phyloP scores from a whole-genome alignment of 768 basidiomycete genomes.

The Tricholoma hemisulphureum region DNA sequence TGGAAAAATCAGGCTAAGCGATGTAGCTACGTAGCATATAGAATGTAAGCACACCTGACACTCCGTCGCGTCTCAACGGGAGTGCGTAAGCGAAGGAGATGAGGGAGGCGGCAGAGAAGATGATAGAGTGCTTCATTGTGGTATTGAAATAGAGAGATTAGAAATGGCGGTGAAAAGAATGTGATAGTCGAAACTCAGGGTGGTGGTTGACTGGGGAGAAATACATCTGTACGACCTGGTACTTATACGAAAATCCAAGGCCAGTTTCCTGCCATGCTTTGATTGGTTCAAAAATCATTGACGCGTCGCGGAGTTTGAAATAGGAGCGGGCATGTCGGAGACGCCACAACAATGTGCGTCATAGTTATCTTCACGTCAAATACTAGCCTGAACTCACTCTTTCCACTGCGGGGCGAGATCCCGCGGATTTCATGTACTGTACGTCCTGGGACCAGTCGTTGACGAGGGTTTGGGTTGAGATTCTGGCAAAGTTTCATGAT shows the following conservation, averaged over 20 bases:
- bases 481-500: no score
- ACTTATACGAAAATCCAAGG: not conserved
- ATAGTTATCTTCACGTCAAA: no score
- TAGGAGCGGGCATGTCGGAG: not conserved
- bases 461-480: no score
- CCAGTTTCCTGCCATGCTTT: not conserved
- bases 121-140: conserved; percentile 12
- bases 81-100: conserved; percentile 2
- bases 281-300: not conserved
- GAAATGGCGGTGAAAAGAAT: not conserved
- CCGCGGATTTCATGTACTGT: no score
- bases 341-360: no score
- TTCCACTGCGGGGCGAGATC: no score
- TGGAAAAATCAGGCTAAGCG: not conserved
- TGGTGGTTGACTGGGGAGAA: conserved; percentile 4
- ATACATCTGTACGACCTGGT: not conserved
- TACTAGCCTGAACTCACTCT: no score
- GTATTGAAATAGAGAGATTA: not conserved
- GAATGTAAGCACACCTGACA: not conserved
- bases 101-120: conserved; percentile 7
- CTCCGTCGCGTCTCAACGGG: not conserved
- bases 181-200: not conserved
- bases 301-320: not conserved
- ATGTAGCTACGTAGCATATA: not conserved
- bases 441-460: no score